Evolutionary conservation across 352 stramenopile genomes (phyloP), one percentile per base, ranked within the genome.

Genomic region (Globisporangium echinulatum): DNA sequence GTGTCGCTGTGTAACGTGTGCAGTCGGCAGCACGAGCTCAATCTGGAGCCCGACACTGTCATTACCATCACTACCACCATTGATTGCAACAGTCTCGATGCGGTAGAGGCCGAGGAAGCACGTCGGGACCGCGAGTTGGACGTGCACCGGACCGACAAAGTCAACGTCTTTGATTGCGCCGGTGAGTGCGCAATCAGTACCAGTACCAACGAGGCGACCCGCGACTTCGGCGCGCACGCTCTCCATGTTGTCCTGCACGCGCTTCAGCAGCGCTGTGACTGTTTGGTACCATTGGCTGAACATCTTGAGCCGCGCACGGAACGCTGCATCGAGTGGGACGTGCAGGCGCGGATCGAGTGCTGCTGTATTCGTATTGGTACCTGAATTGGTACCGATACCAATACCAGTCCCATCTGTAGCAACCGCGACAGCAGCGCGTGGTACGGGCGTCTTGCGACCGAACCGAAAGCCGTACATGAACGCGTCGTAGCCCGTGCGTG

Each of bases 391-490:
- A 19, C 17, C 17, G 25, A 25, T 25, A 25, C 25, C 25, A 2
- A 25, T 25, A 25, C 25, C 25, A 25, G 17, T 19, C 17, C 17
- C 47, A 48, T 53, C 54, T 1, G 63, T 36, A 14, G 63, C 42
- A n/a, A 63, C 72, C 42, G 64, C 55, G 0, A 67, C 74, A 17
- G 78, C 75, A 4, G 72, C 68, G 13, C 65, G 67, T 0, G 77
- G 65, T 5, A 82, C 57, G 0, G 59, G 67, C 10, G 66, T 52
- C 46, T 90, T 92, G 40, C 83, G 75, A 9, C 83, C 83, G 43
- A 92, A 79, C 14, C 81, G 80, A 59, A 92, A 85, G 6, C 81
- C 81, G 47, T 90, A 91, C 25, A 90, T 67, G 54, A 87, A 80
- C 8, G 58, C 62, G 5, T 88, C 72, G 5, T 70, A 64, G 17